These are phyloP conservation scores for Epichloe typhina DNA, from an alignment of 2,329 filamentous ascomycete species.

Conservation along the genomic window DNA sequence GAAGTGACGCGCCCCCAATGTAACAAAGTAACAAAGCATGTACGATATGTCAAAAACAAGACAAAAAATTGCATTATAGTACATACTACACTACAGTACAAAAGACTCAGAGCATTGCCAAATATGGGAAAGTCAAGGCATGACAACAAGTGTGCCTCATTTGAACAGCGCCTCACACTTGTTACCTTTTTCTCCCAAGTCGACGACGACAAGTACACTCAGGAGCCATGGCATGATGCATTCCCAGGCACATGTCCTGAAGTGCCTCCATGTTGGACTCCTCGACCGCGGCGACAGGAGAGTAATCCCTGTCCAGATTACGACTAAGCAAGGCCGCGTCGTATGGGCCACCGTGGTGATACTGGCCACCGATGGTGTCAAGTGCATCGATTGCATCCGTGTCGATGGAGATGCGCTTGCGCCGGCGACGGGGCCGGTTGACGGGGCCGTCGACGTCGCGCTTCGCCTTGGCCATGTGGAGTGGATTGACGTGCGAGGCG, in stretches of 20 bases:
- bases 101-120: too few relatives aligned
- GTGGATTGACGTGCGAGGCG: conserved; percentile 43
- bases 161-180: too few relatives aligned
- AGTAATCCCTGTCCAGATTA: conserved; percentile 49
- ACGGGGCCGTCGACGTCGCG: conserved; percentile 46
- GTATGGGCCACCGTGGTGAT: conserved; percentile 86
- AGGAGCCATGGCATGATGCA: conserved; percentile 37
- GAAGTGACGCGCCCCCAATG: neutral
- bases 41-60: conserved; percentile 27
- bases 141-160: too few relatives aligned
- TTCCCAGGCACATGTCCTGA: conserved; percentile 63
- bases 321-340: conserved; percentile 67
- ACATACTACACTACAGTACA: too few relatives aligned
- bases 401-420: conserved; percentile 40
- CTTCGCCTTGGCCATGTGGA: conserved; percentile 52
- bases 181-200: too few relatives aligned
- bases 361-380: conserved; percentile 53
- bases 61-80: too few relatives aligned
- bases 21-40: conserved; percentile 16
- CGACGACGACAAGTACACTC: too few relatives aligned
- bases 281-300: conserved; percentile 65
- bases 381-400: conserved; percentile 73
- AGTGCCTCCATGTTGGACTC: conserved; percentile 64
- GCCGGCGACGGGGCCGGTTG: conserved; percentile 55
- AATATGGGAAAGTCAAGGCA: too few relatives aligned